Conservation (phyloP, 805 yeast genomes). For the Sungouiozyma intestinalis region DNA sequence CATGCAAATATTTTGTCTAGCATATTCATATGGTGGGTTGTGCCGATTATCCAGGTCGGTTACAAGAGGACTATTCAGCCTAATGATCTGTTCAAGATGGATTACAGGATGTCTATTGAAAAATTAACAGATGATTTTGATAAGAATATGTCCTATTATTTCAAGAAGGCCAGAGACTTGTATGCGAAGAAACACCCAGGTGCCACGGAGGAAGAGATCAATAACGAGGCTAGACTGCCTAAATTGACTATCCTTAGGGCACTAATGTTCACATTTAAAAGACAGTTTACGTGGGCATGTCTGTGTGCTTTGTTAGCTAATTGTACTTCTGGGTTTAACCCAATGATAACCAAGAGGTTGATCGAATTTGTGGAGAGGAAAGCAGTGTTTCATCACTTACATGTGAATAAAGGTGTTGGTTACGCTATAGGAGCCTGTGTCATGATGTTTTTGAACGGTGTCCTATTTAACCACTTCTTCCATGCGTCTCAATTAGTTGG, state of each 20-base stretch:
- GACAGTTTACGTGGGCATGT: constrained; percentile 37
- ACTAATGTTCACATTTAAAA: constrained; percentile 39
- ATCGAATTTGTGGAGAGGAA: constrained; percentile 52
- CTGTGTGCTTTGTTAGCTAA: constrained; percentile 39
- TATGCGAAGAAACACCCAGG: constrained; percentile 28
- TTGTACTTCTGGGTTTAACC: constrained; percentile 42
- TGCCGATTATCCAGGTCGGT: constrained; percentile 53
- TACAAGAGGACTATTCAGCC: constrained; percentile 62
- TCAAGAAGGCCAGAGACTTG: constrained; percentile 25
- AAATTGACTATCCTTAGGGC: constrained; percentile 32
- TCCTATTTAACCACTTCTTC: constrained; percentile 52
- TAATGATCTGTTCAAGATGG: constrained; percentile 45
- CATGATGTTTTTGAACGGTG: constrained; percentile 41
- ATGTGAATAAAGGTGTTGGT: constrained; percentile 57
- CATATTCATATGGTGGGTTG: constrained; percentile 56
- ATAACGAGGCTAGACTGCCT: constrained; percentile 22
- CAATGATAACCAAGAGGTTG: constrained; percentile 54
- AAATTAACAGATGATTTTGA: constrained; percentile 32
- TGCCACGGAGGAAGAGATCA: constrained; percentile 31
- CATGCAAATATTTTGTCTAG: constrained; percentile 33
- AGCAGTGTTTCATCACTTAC: constrained; percentile 32
- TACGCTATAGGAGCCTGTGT: constrained; percentile 59
- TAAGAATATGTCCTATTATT: constrained; percentile 24
- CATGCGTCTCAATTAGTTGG: constrained; percentile 55
- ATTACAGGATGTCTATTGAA: constrained; percentile 35